Percentiles rank a stretch among this genome's conserved stretches.
phyloP scores from a whole-genome alignment of 2,329 filamentous ascomycete species.

The Nigrograna mackinnonii region DNA sequence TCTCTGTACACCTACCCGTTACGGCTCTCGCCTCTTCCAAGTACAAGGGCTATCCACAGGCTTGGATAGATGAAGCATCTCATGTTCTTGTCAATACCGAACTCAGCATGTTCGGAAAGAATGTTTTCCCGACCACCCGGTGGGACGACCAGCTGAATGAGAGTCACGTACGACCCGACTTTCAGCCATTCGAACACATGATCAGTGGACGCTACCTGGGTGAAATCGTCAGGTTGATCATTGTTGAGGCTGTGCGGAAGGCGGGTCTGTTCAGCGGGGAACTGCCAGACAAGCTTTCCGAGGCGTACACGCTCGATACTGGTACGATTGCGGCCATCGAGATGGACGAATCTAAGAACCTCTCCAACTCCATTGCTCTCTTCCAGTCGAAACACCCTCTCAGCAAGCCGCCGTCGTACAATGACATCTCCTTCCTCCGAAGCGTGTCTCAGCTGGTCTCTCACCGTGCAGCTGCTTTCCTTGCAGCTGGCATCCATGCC shows the following conservation, averaged over 20 bases:
- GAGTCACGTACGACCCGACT: conserved; percentile 61
- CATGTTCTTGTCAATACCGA: conserved; percentile 69
- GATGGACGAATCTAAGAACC: conserved; percentile 44
- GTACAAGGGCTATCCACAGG: conserved; percentile 57
- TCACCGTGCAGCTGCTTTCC: conserved; percentile 62
- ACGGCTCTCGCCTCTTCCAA: conserved; percentile 57
- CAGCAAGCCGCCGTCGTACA: conserved; percentile 44
- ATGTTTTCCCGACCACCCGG: conserved; percentile 60
- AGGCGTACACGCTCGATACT: conserved; percentile 63
- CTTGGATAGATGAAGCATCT: conserved; percentile 60
- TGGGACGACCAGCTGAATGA: conserved; percentile 66
- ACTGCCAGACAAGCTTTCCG: conserved; percentile 57
- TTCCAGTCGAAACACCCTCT: conserved; percentile 58
- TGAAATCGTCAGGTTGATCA: conserved; percentile 64
- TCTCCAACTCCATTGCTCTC: conserved; percentile 46
- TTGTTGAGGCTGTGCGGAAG: conserved; percentile 61
- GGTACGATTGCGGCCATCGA: conserved; percentile 63
- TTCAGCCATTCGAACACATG: conserved; percentile 68
- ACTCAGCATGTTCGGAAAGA: conserved; percentile 67
- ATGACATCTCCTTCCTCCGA: conserved; percentile 60
- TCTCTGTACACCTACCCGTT: conserved; percentile 64
- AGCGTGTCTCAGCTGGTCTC: conserved; percentile 58
- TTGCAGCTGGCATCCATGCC: conserved; percentile 66
- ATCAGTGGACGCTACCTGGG: conserved; percentile 66
- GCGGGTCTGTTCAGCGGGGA: conserved; percentile 61